A percentile compares a stretch with the other conserved stretches of the same genome.
Conservation (phyloP, 2,329 filamentous ascomycete species). For the Didymellaceae sp. region DNA sequence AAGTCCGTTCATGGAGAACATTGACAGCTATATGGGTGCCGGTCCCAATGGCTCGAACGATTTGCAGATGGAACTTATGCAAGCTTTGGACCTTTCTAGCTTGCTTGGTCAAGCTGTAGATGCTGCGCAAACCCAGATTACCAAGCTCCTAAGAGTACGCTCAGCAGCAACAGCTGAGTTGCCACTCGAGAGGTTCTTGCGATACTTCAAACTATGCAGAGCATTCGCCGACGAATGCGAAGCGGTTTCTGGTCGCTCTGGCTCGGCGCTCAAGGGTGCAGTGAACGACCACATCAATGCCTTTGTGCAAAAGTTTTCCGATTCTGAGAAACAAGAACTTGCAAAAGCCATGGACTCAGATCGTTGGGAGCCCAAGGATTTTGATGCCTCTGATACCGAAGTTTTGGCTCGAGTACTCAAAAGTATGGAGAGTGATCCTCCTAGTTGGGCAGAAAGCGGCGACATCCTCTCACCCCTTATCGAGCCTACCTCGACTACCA, state of each 20-base stretch:
- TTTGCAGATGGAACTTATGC: conserved; percentile 75
- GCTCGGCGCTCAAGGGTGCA: conserved; percentile 75
- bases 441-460: conserved; percentile 68
- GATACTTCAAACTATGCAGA: conserved; percentile 82
- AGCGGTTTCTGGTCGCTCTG: conserved; percentile 79
- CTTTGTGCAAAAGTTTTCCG: conserved; percentile 75
- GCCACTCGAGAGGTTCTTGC: conserved; percentile 72
- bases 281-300: conserved; percentile 84
- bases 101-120: conserved; percentile 82
- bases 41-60: conserved; percentile 32
- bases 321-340: conserved; percentile 74
- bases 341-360: conserved; percentile 81
- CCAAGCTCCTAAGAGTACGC: conserved; percentile 78
- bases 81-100: conserved; percentile 77
- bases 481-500: conserved; percentile 23
- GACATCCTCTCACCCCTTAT: conserved; percentile 39
- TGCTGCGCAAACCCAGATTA: conserved; percentile 73
- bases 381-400: conserved; percentile 66
- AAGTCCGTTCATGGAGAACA: conserved; percentile 52
- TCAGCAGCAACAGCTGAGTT: conserved; percentile 74
- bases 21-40: conserved; percentile 49
- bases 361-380: conserved; percentile 80
- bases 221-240: conserved; percentile 88
- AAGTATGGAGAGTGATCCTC: conserved; percentile 73
- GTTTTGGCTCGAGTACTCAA: conserved; percentile 70